Evolutionary conservation across 2,329 filamentous ascomycete genomes (phyloP).

Genomic region (Thelonectria rubi): DNA sequence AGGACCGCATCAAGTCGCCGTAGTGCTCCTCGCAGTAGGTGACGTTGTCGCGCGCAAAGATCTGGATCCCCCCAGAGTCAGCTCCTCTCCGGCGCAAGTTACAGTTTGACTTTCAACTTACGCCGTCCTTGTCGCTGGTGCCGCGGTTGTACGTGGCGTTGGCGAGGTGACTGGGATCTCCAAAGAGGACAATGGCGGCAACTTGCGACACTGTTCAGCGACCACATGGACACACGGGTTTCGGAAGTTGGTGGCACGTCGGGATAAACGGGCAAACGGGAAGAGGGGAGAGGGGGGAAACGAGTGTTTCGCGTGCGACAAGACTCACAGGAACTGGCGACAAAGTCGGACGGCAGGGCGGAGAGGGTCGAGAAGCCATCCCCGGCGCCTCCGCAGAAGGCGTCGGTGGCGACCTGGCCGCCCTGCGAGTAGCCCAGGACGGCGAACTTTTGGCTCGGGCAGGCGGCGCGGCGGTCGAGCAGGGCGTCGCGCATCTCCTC

Average conservation of each 20-base stretch:
- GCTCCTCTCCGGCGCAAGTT: neutral
- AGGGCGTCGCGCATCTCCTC: slow-evolving; percentile 45
- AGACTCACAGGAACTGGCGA: slow-evolving; percentile 48
- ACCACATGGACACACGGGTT: slow-evolving; percentile 6
- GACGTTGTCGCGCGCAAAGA: slow-evolving; percentile 49
- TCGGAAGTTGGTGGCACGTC: slow-evolving; percentile 18
- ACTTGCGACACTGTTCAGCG: slow-evolving; percentile 40
- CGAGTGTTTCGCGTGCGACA: too few species aligned
- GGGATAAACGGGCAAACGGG: neutral
- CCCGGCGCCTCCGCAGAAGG: slow-evolving; percentile 50
- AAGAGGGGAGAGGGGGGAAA: too few species aligned
- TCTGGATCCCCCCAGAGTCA: slow-evolving; percentile 34
- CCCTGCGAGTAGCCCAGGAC: slow-evolving; percentile 55
- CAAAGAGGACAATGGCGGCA: slow-evolving; percentile 52
- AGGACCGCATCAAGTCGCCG: slow-evolving; percentile 49
- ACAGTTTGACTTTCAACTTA: slow-evolving; percentile 38
- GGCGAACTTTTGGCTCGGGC: slow-evolving; percentile 52
- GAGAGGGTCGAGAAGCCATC: slow-evolving; percentile 40
- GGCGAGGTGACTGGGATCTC: slow-evolving; percentile 52
- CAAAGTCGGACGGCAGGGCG: slow-evolving; percentile 39
- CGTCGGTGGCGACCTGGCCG: slow-evolving; percentile 50
- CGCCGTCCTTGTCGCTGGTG: slow-evolving; percentile 50
- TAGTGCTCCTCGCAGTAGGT: slow-evolving; percentile 48
- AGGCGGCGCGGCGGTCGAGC: slow-evolving; percentile 45
- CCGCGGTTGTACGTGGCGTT: slow-evolving; percentile 49